Base-by-base conservation (phyloP, 805 yeast genomes). In the Saccharomycopsis olivae region DNA sequence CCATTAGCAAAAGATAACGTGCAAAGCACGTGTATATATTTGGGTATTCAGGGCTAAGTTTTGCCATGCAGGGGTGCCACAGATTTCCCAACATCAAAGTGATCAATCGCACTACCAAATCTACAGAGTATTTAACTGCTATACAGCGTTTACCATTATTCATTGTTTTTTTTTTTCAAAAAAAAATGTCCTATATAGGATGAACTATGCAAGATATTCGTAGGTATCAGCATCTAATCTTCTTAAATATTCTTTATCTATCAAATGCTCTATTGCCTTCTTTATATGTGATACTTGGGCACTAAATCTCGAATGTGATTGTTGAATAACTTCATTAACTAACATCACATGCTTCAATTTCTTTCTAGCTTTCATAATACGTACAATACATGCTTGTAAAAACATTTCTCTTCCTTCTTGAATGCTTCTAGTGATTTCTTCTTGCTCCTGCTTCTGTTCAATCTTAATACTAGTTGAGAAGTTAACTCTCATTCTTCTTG, bases 361-460 rank as follows among this genome's bases (percentile, higher is more conserved):
- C 58, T 87, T 83, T 54, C 96, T 72, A 1, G 96, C 88, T 64
- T 89, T 89, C 97, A 89, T 92, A 54, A 89, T 84, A 53, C 98
- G 73, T 29, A 89, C 97, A 60, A 92, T 86, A 53, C 95, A 84
- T 2, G 97, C 96, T 54, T 86, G 84, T 51, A 92, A 66, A 61
- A 78, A 79, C 54, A 82, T 76, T 60, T 80, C 81, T 55, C 96
- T 73, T 46, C 87, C 87, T 53, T 45, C 86, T 51, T 82, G 84
- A 57, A 79, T 87, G 30, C 73, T 73, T 21, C 73, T 61, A 1
- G 87, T 78, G 2, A 86, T 83, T 33, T 74, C 77, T 27, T 71
- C 71, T 47, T 82, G 74, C 53, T 84, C 85, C 25, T 74, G 54
- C 40, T 80, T 76, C 47, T 80, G 83, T 50, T 79, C 63, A 40